Conservation (phyloP, 2,329 filamentous ascomycete species). For the Colletotrichum musae region DNA sequence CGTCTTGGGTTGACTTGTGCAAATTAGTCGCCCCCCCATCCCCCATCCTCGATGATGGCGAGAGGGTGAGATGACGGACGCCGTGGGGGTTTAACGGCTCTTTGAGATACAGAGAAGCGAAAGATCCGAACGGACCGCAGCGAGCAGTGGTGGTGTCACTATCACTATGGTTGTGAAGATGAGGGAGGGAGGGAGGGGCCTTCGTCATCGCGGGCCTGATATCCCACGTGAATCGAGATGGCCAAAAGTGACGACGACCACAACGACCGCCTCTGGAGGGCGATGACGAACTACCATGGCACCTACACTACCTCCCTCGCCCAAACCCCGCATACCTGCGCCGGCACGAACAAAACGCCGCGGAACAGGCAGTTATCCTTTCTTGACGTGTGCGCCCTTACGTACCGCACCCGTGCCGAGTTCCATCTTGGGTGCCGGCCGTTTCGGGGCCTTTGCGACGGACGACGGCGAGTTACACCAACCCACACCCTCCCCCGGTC, state of each 20-base stretch:
- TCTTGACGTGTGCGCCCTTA: not conserved
- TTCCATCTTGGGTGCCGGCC: slow-evolving; percentile 26
- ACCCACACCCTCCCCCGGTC: too few relatives aligned
- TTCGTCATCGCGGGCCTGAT: too few relatives aligned
- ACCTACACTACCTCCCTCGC: too few relatives aligned
- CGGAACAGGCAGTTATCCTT: not conserved
- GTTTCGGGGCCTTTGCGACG: not conserved
- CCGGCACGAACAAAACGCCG: too few relatives aligned
- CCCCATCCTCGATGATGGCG: not conserved
- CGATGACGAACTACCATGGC: too few relatives aligned
- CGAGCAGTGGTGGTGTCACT: not conserved
- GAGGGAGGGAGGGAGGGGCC: too few relatives aligned
- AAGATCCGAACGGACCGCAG: too few relatives aligned
- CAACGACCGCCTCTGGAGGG: too few relatives aligned
- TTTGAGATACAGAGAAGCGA: too few relatives aligned
- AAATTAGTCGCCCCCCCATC: slow-evolving; percentile 5
- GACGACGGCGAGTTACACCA: not conserved
- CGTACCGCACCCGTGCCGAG: slow-evolving; percentile 16
- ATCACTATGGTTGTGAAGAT: not conserved
- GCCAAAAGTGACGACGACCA: too few relatives aligned
- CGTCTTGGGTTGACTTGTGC: slow-evolving; percentile 8
- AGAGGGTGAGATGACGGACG: slow-evolving; percentile 22
- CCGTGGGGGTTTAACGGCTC: slow-evolving; percentile 18
- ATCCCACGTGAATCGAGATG: too few relatives aligned
- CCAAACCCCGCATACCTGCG: too few relatives aligned